Base-by-base conservation (phyloP, 768 basidiomycete genomes). In the Floccularia luteovirens region DNA sequence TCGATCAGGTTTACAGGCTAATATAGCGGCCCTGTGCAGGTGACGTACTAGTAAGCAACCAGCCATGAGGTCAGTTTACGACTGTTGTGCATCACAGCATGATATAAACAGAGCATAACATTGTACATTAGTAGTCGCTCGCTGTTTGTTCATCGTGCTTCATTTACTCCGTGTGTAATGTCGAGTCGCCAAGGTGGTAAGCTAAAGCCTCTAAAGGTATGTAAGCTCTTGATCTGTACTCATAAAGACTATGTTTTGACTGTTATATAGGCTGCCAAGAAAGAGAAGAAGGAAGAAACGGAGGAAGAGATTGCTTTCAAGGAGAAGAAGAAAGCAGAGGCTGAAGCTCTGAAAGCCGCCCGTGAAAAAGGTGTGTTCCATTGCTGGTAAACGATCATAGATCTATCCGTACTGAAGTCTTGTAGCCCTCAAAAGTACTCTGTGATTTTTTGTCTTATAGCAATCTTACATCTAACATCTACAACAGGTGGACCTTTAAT, bases 151-250 rank as follows among this genome's bases (percentile, higher is more conserved):
- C n/a, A n/a, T n/a, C n/a, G n/a, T n/a, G n/a, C n/a, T n/a, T n/a
- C n/a, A n/a, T 30, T 10, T 30, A 30, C 14, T 14, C 27, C 27
- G 14, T 30, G 11, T 13, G 19, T 24, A 13, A 37, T 37, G 36
- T 10, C 36, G 22, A 37, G 17, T 17, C n/a, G n/a, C n/a, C 10
- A 30, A 69, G 86, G 83, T 46, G 89, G 88, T 55, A 90, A 91
- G 64, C 54, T 82, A 39, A 91, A 91, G 74, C 89, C 89, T 39
- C 63, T 90, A 49, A 90, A 90, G 86, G 88, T 80, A 30, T 45
- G 38, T 42, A 21, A 22, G 36, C 27, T 32, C 32, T 17, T 47
- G 3, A 20, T 30, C 6, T 22, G 25, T 14, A 20, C 42, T 17
- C 10, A 3, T 38, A 42, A 20, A 27, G 20, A 33, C 39, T 38